Percentiles rank a stretch among this genome's conserved stretches.
phyloP scores from a whole-genome alignment of 352 stramenopile genomes.

The Phytophthora cactorum region DNA sequence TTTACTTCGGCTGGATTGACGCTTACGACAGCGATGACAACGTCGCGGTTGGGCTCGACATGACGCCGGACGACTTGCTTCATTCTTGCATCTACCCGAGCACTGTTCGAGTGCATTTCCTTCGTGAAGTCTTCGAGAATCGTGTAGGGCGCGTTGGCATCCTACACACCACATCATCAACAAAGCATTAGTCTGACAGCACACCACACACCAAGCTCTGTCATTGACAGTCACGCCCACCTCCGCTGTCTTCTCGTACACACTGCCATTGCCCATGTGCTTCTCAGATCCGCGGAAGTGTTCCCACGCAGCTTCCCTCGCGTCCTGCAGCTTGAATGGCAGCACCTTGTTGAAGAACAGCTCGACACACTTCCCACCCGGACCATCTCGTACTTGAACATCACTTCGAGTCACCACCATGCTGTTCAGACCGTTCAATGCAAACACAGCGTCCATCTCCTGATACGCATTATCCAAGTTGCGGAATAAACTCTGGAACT shows the following conservation, averaged over 20 bases:
- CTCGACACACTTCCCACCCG: conserved; percentile 37
- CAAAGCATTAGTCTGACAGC: not conserved
- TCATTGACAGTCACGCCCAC: conserved; percentile 4
- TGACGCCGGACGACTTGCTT: conserved; percentile 39
- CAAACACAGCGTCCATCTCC: conserved; percentile 35
- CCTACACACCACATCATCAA: conserved; percentile 22
- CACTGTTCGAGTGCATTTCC: conserved; percentile 30
- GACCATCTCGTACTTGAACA: conserved; percentile 35
- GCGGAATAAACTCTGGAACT: conserved; percentile 34
- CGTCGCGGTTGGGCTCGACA: conserved; percentile 35
- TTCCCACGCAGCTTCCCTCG: conserved; percentile 36
- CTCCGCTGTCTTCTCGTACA: conserved; percentile 40
- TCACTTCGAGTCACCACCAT: conserved; percentile 37
- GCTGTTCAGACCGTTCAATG: conserved; percentile 25
- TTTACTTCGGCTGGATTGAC: conserved; percentile 38
- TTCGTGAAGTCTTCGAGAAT: conserved; percentile 43
- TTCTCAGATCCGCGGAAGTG: conserved; percentile 40
- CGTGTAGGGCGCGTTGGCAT: conserved; percentile 35
- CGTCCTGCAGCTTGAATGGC: conserved; percentile 45
- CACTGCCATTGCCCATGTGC: conserved; percentile 34
- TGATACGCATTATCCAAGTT: conserved; percentile 31
- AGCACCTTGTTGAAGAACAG: conserved; percentile 48
- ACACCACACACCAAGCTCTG: not conserved
- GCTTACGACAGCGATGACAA: conserved; percentile 40
- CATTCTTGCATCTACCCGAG: conserved; percentile 33